Evolutionary conservation across 305 asterid genomes (phyloP), one percentile per base, ranked within the genome.

Genomic region (Fraxinus baroniana): DNA sequence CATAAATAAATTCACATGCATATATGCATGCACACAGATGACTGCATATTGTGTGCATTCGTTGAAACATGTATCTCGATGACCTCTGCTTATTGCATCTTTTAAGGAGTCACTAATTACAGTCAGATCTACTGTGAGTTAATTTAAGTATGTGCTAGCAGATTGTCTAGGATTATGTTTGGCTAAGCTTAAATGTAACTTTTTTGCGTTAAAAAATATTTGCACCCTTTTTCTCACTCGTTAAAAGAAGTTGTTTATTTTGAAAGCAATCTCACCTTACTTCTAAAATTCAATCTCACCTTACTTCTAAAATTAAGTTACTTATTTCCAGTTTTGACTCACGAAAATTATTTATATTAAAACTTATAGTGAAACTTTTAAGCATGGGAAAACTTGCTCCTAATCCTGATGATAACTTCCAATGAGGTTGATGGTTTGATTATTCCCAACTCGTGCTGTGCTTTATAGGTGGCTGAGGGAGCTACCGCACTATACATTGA

Each of bases 381-480:
- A 22, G 71, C 71, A 18, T 18, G 20, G 28, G 0, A 8, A 62
- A 62, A 62, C 30, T 20, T 62, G 71, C 32, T 18, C 28, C 32
- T 62, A 20, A 24, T 20, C 71, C 28, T 20, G 30, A 62, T 22
- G 22, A 2, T 22, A 62, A 20, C 32, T 20, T 60, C 30, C 70
- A 60, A 7, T 74, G 79, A 78, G 28, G 37, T 18, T 75, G 76
- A 22, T 41, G 3, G 26, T 24, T 73, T 76, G 77, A 36, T 22
- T 9, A 7, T 24, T 76, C 60, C 86, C 77, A 81, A 18, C 4
- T 78, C 24, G 62, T 22, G 24, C 33, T 76, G 7, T 82, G 35
- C 83, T 60, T 64, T 74, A 49, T 78, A 97, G 98, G 98, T 97
- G 80, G 99, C 97, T 24, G 99, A 97, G 88, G 98, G 99, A 84